Percentiles rank a stretch among this genome's conserved stretches.
These are phyloP conservation scores for Moesziomyces aphidis DNA, from an alignment of 1,284 basidiomycete genomes.

Conservation along the genomic window DNA sequence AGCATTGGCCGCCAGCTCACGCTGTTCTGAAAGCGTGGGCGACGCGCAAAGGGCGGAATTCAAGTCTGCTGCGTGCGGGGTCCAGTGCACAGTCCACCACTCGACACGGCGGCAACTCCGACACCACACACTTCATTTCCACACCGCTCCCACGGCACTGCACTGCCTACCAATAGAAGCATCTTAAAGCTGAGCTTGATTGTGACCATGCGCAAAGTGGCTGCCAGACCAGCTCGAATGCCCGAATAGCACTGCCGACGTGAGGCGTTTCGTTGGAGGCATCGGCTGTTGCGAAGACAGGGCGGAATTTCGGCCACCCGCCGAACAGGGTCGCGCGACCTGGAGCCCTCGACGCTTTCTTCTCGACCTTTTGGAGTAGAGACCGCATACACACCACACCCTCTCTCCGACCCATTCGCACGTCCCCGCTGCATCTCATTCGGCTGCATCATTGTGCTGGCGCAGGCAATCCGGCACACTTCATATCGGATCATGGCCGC, in stretches of 20 bases:
- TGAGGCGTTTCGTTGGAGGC: too few relatives aligned
- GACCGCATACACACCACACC: neutral
- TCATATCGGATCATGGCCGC: neutral
- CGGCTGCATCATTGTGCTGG: neutral
- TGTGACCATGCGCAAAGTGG: neutral
- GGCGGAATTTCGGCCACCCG: neutral
- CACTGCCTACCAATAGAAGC: too few relatives aligned
- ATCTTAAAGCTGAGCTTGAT: neutral
- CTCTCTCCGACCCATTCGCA: too few relatives aligned
- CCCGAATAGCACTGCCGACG: too few relatives aligned
- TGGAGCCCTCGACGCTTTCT: neutral
- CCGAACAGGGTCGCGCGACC: neutral
- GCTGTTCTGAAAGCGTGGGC: too few relatives aligned
- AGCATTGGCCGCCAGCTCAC: too few relatives aligned
- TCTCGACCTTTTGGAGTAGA: neutral
- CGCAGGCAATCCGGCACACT: too few relatives aligned
- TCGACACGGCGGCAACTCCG: neutral
- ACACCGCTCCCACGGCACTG: too few relatives aligned
- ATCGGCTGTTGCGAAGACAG: too few relatives aligned
- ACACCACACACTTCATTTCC: neutral
- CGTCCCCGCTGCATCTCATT: neutral
- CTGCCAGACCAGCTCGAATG: too few relatives aligned
- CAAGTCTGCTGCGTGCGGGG: too few relatives aligned
- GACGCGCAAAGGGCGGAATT: too few relatives aligned
- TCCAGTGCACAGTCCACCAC: neutral